Evolutionary conservation across 768 basidiomycete species (phyloP), one percentile per base, ranked within the genome.

Genomic region (Suillus subaureus): DNA sequence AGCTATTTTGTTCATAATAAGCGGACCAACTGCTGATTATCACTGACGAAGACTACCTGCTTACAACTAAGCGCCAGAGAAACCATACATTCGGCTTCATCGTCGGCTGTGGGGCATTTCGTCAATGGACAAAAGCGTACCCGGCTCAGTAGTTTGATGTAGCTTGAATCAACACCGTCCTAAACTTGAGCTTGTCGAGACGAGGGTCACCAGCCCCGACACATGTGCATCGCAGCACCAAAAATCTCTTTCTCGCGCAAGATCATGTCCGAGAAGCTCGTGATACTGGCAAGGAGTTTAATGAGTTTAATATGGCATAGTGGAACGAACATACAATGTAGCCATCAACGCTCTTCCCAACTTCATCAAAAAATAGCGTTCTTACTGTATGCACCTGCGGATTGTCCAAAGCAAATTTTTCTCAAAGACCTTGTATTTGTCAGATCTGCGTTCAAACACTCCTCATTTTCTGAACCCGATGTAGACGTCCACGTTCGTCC

Each of bases 191-290:
- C 81, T 98, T 99, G 82, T 88, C 91, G 80, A 99, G 80, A 71
- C 97, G 86, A 11, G 97, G 97, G 75, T 99, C 97, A 28, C 97
- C 97, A 37, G 95, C 93, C 64, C 97, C 97, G 61, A 99, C 97
- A 78, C 97, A 98, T 51, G 97, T 99, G 74, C 93, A 94, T 74
- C 97, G 97, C 97, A 31, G 91, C 94, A 57, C 85, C 82, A 72
- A 99, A 78, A 68, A 99, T 98, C 83, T 99, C 97, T n/a, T n/a
- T n/a, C 85, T 99, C 97, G 75, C 74, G 97, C 96, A 11, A 97
- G 87, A 72, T 99, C 97, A 72, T 99, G 97, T 1, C 97, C 97
- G 61, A 99, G 88, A 51, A 99, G 87, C 79, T 99, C 99, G 79
- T 99, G 97, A 75, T 99, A 99, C 95, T 96, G 70, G 2, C 58